Evolutionary conservation across 495 filamentous ascomycete species (phyloP).

Genomic region (Aspergillus avenaceus): DNA sequence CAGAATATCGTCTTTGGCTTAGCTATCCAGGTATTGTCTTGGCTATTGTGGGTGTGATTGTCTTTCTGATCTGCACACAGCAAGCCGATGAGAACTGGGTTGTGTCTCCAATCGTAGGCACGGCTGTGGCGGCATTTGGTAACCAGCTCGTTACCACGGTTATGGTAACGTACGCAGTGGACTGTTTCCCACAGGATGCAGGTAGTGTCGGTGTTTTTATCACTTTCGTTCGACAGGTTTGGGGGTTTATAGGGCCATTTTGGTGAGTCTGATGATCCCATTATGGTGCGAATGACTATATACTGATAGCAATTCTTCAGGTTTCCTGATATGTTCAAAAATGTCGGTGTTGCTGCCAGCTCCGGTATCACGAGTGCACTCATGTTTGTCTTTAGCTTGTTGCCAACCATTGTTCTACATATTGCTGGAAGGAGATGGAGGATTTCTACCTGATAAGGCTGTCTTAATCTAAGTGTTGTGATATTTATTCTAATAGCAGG

Average conservation of each 20-base stretch:
- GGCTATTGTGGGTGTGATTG: constrained; percentile 45
- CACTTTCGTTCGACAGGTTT: constrained; percentile 49
- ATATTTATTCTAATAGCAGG: no score
- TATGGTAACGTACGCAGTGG: constrained; percentile 53
- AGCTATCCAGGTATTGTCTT: constrained; percentile 46
- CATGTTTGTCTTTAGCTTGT: constrained; percentile 29
- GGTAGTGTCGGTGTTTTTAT: constrained; percentile 54
- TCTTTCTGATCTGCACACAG: constrained; percentile 47
- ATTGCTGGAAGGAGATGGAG: constrained; percentile 14
- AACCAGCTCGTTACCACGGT: constrained; percentile 58
- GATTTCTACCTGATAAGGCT: background rate
- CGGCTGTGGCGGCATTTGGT: constrained; percentile 45
- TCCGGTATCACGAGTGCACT: constrained; percentile 29
- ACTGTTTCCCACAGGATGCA: constrained; percentile 46
- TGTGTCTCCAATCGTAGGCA: constrained; percentile 48
- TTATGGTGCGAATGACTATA: background rate
- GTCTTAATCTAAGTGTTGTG: no score
- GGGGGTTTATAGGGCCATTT: constrained; percentile 58
- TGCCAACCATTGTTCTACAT: constrained; percentile 28
- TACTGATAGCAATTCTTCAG: constrained; percentile 14
- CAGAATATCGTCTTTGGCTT: constrained; percentile 52
- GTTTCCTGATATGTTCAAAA: constrained; percentile 40
- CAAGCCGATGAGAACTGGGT: constrained; percentile 41
- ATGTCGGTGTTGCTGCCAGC: constrained; percentile 32
- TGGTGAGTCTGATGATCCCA: constrained; percentile 29